Percentiles rank a stretch among this genome's conserved stretches.
Evolutionary conservation across 306 rosid species (phyloP).

Genomic region (Vigna mungo): DNA sequence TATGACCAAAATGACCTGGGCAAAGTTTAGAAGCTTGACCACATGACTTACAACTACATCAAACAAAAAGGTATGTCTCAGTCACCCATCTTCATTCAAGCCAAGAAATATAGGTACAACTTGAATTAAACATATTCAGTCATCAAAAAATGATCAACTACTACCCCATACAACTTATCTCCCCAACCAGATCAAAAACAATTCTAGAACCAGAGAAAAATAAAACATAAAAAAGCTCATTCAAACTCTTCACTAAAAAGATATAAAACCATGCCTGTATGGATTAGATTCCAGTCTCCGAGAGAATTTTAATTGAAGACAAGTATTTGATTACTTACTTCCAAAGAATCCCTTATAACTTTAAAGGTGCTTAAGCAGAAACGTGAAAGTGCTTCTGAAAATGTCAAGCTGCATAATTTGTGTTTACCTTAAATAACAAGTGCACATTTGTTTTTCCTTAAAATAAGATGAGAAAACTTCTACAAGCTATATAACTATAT

Average conservation of each 20-base stretch:
- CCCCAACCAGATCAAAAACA: conserved; percentile 8
- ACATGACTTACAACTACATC: conserved; percentile 81
- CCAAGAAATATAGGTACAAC: conserved; percentile 7
- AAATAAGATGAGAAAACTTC: too few species aligned
- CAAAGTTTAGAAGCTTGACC: conserved; percentile 62
- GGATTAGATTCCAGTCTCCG: background rate
- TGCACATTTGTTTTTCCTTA: too few species aligned
- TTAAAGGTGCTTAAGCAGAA: too few species aligned
- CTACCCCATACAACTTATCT: background rate
- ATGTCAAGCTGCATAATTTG: background rate
- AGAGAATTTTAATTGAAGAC: background rate
- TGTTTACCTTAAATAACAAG: background rate
- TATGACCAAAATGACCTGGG: conserved; percentile 90
- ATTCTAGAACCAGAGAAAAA: background rate
- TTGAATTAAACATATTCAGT: background rate
- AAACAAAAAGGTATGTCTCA: conserved; percentile 29
- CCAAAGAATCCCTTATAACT: background rate
- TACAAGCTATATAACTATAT: too few species aligned
- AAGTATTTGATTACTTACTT: background rate
- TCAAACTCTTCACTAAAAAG: conserved; percentile 8
- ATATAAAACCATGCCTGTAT: background rate
- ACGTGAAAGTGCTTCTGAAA: background rate
- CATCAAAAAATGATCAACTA: conserved; percentile 2
- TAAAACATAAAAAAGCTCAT: background rate
- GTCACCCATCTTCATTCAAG: conserved; percentile 17